These are phyloP conservation scores for Diplodia mutila DNA, from an alignment of 2,329 filamentous ascomycete genomes.

Conservation along the genomic window DNA sequence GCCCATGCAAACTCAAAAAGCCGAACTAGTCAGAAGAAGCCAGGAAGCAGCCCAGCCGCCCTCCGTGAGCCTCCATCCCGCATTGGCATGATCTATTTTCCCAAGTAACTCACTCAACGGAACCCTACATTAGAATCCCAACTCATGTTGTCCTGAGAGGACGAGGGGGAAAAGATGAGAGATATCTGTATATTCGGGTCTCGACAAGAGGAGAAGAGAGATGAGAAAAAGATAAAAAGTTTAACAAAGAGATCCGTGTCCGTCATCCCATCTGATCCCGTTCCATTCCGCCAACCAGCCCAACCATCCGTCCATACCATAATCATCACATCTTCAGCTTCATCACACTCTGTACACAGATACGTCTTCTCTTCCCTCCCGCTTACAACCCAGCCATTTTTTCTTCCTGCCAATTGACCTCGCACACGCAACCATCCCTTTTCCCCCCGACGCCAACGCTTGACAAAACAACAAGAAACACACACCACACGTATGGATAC, in stretches of 20 bases:
- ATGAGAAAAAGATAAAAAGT: not conserved
- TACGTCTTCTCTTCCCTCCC: not conserved
- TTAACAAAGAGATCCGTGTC: conserved; percentile 14
- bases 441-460: conserved; percentile 12
- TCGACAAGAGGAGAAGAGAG: not conserved
- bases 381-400: not conserved
- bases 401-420: not conserved
- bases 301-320: not conserved
- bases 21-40: not conserved
- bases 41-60: not conserved
- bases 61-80: not conserved
- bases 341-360: not conserved
- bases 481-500: conserved; percentile 16
- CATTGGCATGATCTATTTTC: not conserved
- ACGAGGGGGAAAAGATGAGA: not conserved
- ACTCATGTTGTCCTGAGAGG: not conserved
- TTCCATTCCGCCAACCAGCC: not conserved
- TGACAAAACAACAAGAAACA: conserved; percentile 1
- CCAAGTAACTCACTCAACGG: not conserved
- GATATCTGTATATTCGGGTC: not conserved
- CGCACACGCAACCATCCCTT: not conserved
- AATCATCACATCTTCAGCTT: conserved; percentile 11
- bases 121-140: not conserved
- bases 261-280: not conserved
- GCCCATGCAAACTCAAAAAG: not conserved